Base-by-base conservation (phyloP, 2,329 filamentous ascomycete genomes). In the Reticulascus tulasneorum region DNA sequence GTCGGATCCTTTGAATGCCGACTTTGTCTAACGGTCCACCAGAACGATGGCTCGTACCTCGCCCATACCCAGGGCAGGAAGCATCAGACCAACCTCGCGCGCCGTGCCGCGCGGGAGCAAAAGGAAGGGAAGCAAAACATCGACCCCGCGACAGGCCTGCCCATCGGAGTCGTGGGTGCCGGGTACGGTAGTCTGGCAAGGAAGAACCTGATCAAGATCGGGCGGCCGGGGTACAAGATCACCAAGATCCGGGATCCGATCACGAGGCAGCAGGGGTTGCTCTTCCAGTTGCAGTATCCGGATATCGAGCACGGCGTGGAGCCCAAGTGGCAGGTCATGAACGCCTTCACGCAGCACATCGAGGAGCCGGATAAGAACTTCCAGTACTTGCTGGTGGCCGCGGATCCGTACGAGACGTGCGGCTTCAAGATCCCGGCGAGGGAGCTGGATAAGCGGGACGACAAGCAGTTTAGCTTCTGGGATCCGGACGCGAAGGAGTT, bases 21-120 rank as follows among this genome's bases (percentile, higher is more conserved):
- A 20, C 84, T 98, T 25, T 98, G 93, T 58, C 73, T 98, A 18
- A 98, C 93, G 0, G 91, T 97, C 5, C 93, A 98, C 73, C 93
- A 98, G 58, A 98, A 98, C 62, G 93, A 98, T 69, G 93, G 93
- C 46, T 96, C 90, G 30, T 98, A 98, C 66, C 88, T 98, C 49
- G 93, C 93, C 2, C 93, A 98, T 67, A 98, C 93, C 4, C 93
- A 98, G 66, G 93, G 93, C 40, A 88, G 93, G 59, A 98, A 98
- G 69, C 93, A 98, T 67, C 93, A 98, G 69, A 97, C 93, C 42
- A 98, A 98, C 66, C 81, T 98, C 34, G 93, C 93, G 19, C 84
- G 93, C 9, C 87, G 93, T 55, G 93, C 91, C 7, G 93, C 93
- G n/a, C 83, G 90, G 54, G 93, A 98, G 64, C 85, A 94, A 59